Evolutionary conservation across 306 rosid species (phyloP).

Genomic region (Dryas alaskensis): DNA sequence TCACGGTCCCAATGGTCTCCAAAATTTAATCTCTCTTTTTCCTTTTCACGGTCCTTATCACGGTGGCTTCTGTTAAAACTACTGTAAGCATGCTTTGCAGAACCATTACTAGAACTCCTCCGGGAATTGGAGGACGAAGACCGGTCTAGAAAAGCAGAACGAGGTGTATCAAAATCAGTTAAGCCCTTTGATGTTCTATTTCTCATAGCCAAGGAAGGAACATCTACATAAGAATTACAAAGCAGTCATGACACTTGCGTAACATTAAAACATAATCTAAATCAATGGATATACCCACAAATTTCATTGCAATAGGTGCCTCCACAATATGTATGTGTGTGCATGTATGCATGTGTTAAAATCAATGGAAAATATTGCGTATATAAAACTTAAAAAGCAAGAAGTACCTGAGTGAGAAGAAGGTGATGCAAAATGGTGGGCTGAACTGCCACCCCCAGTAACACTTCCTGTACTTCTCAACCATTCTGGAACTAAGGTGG

Average conservation of each 20-base stretch:
- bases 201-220: conserved; percentile 46
- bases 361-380: neutral
- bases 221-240: conserved; percentile 51
- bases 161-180: conserved; percentile 73
- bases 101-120: conserved; percentile 72
- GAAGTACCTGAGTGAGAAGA: conserved; percentile 70
- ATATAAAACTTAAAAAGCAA: neutral
- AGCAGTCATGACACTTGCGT: conserved; percentile 4
- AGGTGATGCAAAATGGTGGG: conserved; percentile 72
- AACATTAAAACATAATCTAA: neutral
- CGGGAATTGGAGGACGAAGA: conserved; percentile 78
- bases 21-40: conserved; percentile 69
- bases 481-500: conserved; percentile 99
- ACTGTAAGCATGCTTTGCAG: conserved; percentile 93
- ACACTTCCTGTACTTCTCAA: conserved; percentile 87
- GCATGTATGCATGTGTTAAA: neutral
- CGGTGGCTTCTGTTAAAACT: conserved; percentile 90
- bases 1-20: conserved; percentile 80
- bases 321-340: neutral
- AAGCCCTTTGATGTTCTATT: conserved; percentile 60
- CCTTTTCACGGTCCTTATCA: conserved; percentile 94
- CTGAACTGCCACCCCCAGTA: conserved; percentile 81
- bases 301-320: neutral
- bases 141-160: conserved; percentile 73
- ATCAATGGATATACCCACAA: neutral